Percentiles rank a stretch among this genome's conserved stretches.
Conservation (phyloP, 495 filamentous ascomycete species). For the Xeromyces bisporus region DNA sequence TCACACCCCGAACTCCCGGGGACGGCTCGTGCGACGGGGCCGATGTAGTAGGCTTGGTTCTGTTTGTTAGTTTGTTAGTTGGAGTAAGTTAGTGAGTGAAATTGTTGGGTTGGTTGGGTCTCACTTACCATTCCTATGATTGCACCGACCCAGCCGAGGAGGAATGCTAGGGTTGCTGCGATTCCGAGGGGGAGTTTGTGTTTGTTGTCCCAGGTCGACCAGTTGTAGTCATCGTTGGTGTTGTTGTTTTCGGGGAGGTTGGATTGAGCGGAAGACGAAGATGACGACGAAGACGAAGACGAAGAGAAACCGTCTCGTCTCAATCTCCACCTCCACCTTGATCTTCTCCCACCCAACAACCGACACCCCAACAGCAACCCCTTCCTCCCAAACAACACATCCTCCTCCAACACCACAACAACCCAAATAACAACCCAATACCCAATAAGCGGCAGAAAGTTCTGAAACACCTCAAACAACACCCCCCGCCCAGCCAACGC, state of each 20-base stretch:
- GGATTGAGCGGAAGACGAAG: too few species aligned
- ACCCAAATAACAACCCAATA: constrained; percentile 35
- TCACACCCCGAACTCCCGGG: constrained; percentile 20
- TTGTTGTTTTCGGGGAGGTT: background rate
- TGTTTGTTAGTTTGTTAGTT: constrained; percentile 3
- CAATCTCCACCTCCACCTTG: background rate
- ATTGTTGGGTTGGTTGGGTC: too few species aligned
- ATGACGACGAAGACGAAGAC: too few species aligned
- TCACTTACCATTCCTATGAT: constrained; percentile 32
- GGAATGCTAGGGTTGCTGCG: constrained; percentile 28
- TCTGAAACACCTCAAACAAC: constrained; percentile 29
- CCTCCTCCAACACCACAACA: constrained; percentile 26
- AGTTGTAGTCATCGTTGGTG: constrained; percentile 21
- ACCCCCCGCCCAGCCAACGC: constrained; percentile 33
- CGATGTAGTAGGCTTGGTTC: constrained; percentile 33
- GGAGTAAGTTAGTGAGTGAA: constrained; percentile 1
- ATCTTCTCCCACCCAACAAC: too few species aligned
- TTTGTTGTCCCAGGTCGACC: constrained; percentile 28
- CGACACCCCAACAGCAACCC: too few species aligned
- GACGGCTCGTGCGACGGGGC: constrained; percentile 23
- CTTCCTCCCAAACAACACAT: constrained; percentile 19
- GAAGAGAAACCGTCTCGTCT: background rate
- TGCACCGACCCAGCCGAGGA: constrained; percentile 33
- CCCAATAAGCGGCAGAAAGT: constrained; percentile 32
- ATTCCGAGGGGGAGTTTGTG: constrained; percentile 26